Conservation (phyloP, 2,329 filamentous ascomycete species). For the Talaromyces sp. region DNA sequence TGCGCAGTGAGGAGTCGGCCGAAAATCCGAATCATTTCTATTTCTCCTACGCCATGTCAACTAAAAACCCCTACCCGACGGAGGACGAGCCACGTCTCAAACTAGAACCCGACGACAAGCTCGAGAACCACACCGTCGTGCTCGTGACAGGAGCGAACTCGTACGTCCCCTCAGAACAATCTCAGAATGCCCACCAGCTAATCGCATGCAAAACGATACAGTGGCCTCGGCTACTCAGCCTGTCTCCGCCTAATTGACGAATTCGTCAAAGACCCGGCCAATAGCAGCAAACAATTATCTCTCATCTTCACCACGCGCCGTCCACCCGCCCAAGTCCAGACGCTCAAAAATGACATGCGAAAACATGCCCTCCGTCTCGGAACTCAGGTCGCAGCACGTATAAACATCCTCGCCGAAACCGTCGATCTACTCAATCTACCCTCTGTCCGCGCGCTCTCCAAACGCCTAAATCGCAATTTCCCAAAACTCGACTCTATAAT, state of each 20-base stretch:
- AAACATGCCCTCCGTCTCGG: conserved; percentile 55
- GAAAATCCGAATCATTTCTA: background rate
- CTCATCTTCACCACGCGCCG: conserved; percentile 84
- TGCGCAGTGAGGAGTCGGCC: background rate
- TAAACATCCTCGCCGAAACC: conserved; percentile 55
- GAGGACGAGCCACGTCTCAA: conserved; percentile 11
- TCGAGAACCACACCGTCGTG: conserved; percentile 37
- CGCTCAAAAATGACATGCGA: conserved; percentile 3
- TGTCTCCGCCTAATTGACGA: conserved; percentile 85
- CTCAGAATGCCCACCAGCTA: conserved; percentile 9
- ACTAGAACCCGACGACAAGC: conserved; percentile 12
- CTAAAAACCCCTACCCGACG: background rate
- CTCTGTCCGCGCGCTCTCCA: conserved; percentile 54
- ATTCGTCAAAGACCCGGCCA: conserved; percentile 68
- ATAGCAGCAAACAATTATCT: conserved; percentile 63
- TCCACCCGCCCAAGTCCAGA: conserved; percentile 60
- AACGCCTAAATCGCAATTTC: conserved; percentile 49
- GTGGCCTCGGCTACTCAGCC: conserved; percentile 81
- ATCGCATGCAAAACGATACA: conserved; percentile 38
- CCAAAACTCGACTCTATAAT: conserved; percentile 75
- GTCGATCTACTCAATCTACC: conserved; percentile 57
- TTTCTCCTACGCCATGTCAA: background rate
- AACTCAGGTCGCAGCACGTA: conserved; percentile 38
- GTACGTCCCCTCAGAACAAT: conserved; percentile 45
- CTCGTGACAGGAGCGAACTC: conserved; percentile 85